Evolutionary conservation across 768 basidiomycete species (phyloP).

Genomic region (Russula olivacea): DNA sequence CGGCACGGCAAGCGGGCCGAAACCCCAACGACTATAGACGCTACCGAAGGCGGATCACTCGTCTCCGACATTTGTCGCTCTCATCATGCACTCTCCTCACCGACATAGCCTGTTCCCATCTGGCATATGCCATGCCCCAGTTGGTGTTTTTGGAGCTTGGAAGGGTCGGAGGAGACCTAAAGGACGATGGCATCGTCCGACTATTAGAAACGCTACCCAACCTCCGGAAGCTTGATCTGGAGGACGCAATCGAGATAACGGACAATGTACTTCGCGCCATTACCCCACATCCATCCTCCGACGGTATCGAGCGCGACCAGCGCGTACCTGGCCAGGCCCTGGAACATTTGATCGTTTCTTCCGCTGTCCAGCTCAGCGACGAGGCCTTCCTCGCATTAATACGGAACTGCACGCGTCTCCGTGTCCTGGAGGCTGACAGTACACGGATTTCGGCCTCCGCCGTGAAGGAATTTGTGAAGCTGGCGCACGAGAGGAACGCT

Average conservation of each 20-base stretch:
- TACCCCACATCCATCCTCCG: constrained; percentile 40
- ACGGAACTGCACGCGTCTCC: constrained; percentile 53
- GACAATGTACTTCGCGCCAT: constrained; percentile 65
- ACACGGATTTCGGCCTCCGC: constrained; percentile 61
- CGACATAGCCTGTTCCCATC: constrained; percentile 65
- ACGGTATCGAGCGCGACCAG: constrained; percentile 21
- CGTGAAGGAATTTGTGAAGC: constrained; percentile 61
- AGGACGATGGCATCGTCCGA: constrained; percentile 65
- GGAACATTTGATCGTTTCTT: constrained; percentile 67
- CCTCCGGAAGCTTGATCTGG: constrained; percentile 77
- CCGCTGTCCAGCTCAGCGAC: constrained; percentile 57
- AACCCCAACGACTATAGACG: constrained; percentile 44
- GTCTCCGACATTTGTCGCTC: constrained; percentile 65
- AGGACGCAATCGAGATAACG: constrained; percentile 69
- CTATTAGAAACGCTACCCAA: constrained; percentile 63
- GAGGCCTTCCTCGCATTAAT: constrained; percentile 60
- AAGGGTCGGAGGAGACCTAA: constrained; percentile 61
- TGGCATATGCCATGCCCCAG: constrained; percentile 62
- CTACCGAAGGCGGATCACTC: constrained; percentile 57
- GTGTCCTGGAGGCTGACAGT: constrained; percentile 70
- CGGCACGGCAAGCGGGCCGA: constrained; percentile 60
- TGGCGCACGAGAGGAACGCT: constrained; percentile 43
- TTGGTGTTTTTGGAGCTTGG: constrained; percentile 78
- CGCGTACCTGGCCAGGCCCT: constrained; percentile 50
- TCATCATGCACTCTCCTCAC: constrained; percentile 69